Evolutionary conservation across 2,329 filamentous ascomycete species (phyloP).

Genomic region (Sphaerulina vaccinii): DNA sequence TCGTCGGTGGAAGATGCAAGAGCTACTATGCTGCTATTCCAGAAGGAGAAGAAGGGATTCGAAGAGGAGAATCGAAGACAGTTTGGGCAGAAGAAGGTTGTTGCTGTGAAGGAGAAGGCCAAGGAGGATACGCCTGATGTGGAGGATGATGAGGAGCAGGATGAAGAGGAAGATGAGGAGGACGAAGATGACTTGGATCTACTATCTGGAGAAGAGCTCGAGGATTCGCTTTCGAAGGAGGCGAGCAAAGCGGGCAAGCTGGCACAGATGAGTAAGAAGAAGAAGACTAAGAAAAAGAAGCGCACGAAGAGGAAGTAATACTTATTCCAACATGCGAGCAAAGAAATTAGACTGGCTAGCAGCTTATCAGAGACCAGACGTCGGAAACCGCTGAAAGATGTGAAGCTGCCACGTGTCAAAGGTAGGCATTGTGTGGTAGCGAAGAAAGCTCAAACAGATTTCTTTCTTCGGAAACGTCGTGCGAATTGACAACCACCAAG

Average conservation of each 20-base stretch:
- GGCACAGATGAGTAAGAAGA: constrained; percentile 36
- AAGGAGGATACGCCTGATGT: constrained; percentile 25
- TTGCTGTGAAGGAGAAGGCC: constrained; percentile 16
- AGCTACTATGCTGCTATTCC: constrained; percentile 85
- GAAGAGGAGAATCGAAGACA: constrained; percentile 74
- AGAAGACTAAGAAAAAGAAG: constrained; percentile 39
- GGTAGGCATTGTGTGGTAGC: no score
- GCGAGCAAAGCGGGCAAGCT: constrained; percentile 28
- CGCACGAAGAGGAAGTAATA: constrained; percentile 34
- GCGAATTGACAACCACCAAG: no score
- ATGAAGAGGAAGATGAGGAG: constrained; percentile 27
- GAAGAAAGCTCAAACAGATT: no score
- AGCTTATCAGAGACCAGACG: no score
- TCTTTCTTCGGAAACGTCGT: no score
- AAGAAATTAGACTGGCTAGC: no score
- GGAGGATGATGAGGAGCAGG: constrained; percentile 29
- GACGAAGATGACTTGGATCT: constrained; percentile 29
- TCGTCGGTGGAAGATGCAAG: constrained; percentile 73
- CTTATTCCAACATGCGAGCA: neutral
- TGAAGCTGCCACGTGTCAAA: no score
- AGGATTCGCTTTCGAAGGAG: constrained; percentile 26
- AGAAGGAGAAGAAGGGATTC: constrained; percentile 78
- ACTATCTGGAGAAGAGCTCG: constrained; percentile 34
- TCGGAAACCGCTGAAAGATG: no score
- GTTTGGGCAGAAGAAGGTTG: constrained; percentile 45